Base-by-base conservation (phyloP, 768 basidiomycete species). In the Russula emetica region DNA sequence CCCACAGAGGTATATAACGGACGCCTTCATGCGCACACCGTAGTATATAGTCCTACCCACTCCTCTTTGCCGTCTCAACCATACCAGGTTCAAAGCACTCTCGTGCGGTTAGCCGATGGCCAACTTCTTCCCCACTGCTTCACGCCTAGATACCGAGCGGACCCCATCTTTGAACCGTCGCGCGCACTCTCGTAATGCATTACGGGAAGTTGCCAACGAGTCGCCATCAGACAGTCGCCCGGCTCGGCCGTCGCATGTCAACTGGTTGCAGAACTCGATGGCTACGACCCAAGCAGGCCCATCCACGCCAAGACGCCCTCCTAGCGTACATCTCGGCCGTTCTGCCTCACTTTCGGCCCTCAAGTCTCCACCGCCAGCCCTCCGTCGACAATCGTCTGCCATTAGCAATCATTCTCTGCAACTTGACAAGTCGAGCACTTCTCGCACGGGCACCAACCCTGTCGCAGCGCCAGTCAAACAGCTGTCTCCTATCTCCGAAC, bases 401-500 rank as follows among this genome's bases (percentile, higher is more conserved):
- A 73, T 75, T 67, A 79, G 79, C 62, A 74, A 78, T 10, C 79
- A 78, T 45, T 79, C 78, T 18, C 71, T 82, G 30, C 79, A 77
- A 38, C 72, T 77, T 18, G 77, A 80, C 51, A 62, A 24, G 30
- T 5, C 36, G 30, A 32, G 54, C 9, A 18, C 55, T 52, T 30
- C 58, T 71, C 24, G 72, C 70, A 36, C 75, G 69, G 56, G 22
- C 5, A 38, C 38, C 38, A 55, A 40, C 11, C 34, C 42, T 18
- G 51, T 40, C 24, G 42, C 58, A 16, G 28, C 69, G 67, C 36
- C 71, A 67, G 58, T 58, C 68, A 61, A 70, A 70, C 85, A 80
- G 51, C 79, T 88, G 42, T 86, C 86, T 1, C 86, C 87, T 0
- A 87, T 88, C 45, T 79, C 78, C 10, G 87, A 88, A 73, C 81